A percentile compares a stretch with the other conserved stretches of the same genome.
Conservation (phyloP, 2,329 filamentous ascomycete genomes). For the Tympanopsis confertula region DNA sequence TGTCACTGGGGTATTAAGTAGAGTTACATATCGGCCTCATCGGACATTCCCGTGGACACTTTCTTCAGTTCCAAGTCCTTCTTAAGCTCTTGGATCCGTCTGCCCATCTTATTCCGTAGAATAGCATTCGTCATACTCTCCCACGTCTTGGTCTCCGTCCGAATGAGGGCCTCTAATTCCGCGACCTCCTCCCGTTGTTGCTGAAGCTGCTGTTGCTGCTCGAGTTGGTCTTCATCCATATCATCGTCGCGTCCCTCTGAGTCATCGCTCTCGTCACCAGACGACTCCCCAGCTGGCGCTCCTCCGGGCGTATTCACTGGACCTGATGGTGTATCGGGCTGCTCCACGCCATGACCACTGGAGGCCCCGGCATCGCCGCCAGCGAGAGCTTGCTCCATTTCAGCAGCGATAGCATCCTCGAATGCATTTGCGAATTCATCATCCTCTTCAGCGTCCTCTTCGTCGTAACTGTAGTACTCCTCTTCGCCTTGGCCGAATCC, state of each 20-base stretch:
- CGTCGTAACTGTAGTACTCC: constrained; percentile 23
- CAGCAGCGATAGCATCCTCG: not conserved
- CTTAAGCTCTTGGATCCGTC: constrained; percentile 27
- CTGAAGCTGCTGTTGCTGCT: constrained; percentile 24
- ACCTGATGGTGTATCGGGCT: too few relatives aligned
- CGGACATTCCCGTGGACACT: not conserved
- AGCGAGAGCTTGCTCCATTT: not conserved
- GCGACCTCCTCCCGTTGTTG: constrained; percentile 29
- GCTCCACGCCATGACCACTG: too few relatives aligned
- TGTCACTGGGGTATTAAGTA: constrained; percentile 1
- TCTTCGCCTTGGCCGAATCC: constrained; percentile 20
- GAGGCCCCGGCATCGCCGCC: not conserved
- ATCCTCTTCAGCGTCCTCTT: constrained; percentile 28
- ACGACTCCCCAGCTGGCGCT: constrained; percentile 19
- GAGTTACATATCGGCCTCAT: constrained; percentile 2
- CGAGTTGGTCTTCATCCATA: constrained; percentile 28
- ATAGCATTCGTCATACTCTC: constrained; percentile 24
- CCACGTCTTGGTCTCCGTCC: constrained; percentile 22
- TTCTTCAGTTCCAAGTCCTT: constrained; percentile 25
- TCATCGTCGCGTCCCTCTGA: constrained; percentile 20
- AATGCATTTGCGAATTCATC: not conserved
- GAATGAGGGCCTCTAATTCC: constrained; percentile 24
- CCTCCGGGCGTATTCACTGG: not conserved
- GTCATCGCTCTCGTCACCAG: constrained; percentile 25
- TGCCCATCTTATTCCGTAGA: constrained; percentile 26